Base-by-base conservation (phyloP, 202 grass and related monocot species). In the Miscanthus sacchariflorus region DNA sequence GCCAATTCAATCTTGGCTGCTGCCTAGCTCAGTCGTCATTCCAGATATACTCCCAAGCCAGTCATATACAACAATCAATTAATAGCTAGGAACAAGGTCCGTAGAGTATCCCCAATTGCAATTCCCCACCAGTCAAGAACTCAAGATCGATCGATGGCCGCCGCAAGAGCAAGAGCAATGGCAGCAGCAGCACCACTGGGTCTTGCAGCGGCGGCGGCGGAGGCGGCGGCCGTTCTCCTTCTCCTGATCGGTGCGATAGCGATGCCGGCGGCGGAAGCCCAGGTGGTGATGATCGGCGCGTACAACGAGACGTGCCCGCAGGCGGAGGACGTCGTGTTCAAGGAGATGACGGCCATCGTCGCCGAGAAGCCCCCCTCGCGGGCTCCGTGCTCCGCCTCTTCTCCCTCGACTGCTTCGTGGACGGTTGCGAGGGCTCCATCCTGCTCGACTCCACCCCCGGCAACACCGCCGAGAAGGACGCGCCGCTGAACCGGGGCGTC, bases 381-480 rank as follows among this genome's bases (percentile, higher is more conserved):
- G 91, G 82, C 17, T 49, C 91, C 17, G 76, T 95, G 35, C 82
- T 98, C 48, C 82, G 91, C 56, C 76, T 98, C 78, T 92, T 95
- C 86, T 98, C 94, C 88, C 81, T 93, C 11, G 95, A 98, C 83
- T 98, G 95, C 87, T 91, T 98, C 17, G 66, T 98, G 3, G 88
- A 84, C 80, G 93, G 95, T 19, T 98, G 95, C 78, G 93, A 95
- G 63, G 95, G 78, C 0, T 98, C 93, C 19, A 83, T 98, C 13
- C 88, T 98, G 24, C 80, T 98, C 3, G 67, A 98, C 88, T 95
- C 95, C 6, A 98, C 91, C 0, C 56, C 90, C 6, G 67, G 59
- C 44, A 90, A 82, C 67, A 90, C 72, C 7, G 88, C 95, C 25
- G 93, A 98, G 91, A 98, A 95, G 82, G 95, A 93, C 83, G 70